Percentiles rank a stretch among this genome's conserved stretches.
phyloP scores from a whole-genome alignment of 1,284 basidiomycete genomes.

The Takashimella tepidaria region DNA sequence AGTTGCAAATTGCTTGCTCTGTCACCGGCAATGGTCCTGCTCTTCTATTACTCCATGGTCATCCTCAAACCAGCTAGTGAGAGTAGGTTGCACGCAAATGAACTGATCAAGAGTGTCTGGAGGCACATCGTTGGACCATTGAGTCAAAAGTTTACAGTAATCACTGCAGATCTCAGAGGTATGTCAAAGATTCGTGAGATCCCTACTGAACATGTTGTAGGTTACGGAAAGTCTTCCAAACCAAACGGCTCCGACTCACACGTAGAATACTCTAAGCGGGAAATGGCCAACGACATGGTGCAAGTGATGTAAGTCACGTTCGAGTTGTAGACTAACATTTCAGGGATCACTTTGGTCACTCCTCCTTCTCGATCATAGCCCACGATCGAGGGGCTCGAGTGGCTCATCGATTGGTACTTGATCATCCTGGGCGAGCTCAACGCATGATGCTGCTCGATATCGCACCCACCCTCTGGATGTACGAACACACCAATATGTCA shows the following conservation, averaged over 20 bases:
- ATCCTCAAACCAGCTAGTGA: slow-evolving; percentile 42
- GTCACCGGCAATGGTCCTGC: slow-evolving; percentile 19
- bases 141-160: slow-evolving; percentile 36
- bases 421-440: slow-evolving; percentile 34
- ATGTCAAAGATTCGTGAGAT: slow-evolving; percentile 13
- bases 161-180: slow-evolving; percentile 44
- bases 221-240: slow-evolving; percentile 30
- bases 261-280: slow-evolving; percentile 44
- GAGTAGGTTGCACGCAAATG: slow-evolving; percentile 1
- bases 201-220: slow-evolving; percentile 7
- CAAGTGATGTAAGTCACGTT: slow-evolving; percentile 37
- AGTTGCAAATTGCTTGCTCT: slow-evolving; percentile 15
- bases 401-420: slow-evolving; percentile 44
- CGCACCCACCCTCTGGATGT: slow-evolving; percentile 45
- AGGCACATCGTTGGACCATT: slow-evolving; percentile 34
- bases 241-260: slow-evolving; percentile 30
- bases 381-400: slow-evolving; percentile 50
- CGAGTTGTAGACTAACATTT: neutral
- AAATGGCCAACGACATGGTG: slow-evolving; percentile 46
- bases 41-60: slow-evolving; percentile 45
- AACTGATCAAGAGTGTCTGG: slow-evolving; percentile 36
- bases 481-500: slow-evolving; percentile 32
- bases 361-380: slow-evolving; percentile 34
- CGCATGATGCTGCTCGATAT: slow-evolving; percentile 45
- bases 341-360: slow-evolving; percentile 31